These are phyloP conservation scores for Glycine latifolia DNA, from an alignment of 306 rosid genomes.

Conservation along the genomic window DNA sequence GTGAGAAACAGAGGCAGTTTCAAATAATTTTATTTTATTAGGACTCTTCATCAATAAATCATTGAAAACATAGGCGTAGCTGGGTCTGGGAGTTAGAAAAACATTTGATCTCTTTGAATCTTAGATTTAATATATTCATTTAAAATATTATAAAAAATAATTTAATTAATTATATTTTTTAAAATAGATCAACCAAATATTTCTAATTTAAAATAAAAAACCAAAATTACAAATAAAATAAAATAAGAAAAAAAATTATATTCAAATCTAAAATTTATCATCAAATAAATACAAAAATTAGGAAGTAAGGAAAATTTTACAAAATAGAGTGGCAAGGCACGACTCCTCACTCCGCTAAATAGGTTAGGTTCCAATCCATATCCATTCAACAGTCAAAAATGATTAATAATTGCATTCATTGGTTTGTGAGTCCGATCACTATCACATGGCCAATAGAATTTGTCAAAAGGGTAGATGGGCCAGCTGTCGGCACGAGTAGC, in stretches of 20 bases:
- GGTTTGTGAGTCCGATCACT: neutral
- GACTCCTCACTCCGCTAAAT: neutral
- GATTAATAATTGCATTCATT: slow-evolving; percentile 24
- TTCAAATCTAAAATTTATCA: too few relatives aligned
- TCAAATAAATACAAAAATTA: too few relatives aligned
- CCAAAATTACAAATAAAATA: too few relatives aligned
- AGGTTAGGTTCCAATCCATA: neutral
- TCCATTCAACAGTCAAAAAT: neutral
- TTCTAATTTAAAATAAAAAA: too few relatives aligned
- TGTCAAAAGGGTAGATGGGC: neutral
- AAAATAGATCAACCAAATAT: too few relatives aligned
- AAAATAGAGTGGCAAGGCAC: neutral
- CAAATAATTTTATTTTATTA: slow-evolving; percentile 15
- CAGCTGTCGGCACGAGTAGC: slow-evolving; percentile 30
- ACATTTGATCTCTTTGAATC: neutral
- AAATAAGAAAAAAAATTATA: too few relatives aligned
- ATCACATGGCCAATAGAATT: slow-evolving; percentile 15
- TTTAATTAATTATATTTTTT: too few relatives aligned
- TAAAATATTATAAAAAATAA: too few relatives aligned
- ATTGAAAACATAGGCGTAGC: neutral
- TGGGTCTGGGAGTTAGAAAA: too few relatives aligned
- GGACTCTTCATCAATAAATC: slow-evolving; percentile 7
- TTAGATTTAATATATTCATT: neutral
- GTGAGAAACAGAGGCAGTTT: slow-evolving; percentile 29
- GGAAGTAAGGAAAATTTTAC: too few relatives aligned